A percentile compares a stretch with the other conserved stretches of the same genome.
Conservation (phyloP, 345 rosid species). For the Ceriops decandra region DNA sequence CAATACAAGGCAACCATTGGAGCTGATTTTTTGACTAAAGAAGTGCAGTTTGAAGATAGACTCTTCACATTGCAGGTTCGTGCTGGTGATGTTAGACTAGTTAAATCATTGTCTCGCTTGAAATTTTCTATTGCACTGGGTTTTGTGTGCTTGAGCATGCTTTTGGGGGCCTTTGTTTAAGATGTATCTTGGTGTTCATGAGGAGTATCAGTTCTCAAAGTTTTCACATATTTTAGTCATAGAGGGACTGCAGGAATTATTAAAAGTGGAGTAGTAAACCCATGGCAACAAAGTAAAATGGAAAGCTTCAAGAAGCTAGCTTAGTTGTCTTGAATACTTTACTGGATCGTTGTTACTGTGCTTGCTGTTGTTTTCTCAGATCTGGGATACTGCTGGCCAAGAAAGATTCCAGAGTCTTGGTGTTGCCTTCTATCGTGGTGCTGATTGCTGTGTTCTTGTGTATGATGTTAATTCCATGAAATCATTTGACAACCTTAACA, state of each 20-base stretch:
- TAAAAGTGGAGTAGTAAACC: too few species aligned
- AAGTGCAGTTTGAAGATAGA: constrained; percentile 24
- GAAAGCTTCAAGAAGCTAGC: too few species aligned
- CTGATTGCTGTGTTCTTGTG: constrained; percentile 22
- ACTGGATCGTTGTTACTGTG: background rate
- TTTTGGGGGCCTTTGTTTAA: too few species aligned
- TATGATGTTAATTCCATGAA: constrained; percentile 22
- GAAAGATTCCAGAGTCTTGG: constrained; percentile 25
- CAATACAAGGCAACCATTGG: constrained; percentile 22
- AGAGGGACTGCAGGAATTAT: too few species aligned
- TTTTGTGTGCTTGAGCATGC: background rate
- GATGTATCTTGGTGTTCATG: too few species aligned
- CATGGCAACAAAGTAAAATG: too few species aligned
- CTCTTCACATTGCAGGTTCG: constrained; percentile 22
- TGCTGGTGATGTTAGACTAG: background rate
- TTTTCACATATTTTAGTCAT: too few species aligned
- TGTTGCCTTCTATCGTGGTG: constrained; percentile 21
- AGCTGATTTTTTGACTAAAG: constrained; percentile 23
- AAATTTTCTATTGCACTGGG: background rate
- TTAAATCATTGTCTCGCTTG: background rate
- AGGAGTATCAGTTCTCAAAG: too few species aligned
- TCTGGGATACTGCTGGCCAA: constrained; percentile 24
- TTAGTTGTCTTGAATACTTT: background rate
- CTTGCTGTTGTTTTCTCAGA: constrained; percentile 3
- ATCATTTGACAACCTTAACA: constrained; percentile 21